Conservation (phyloP, 2,329 filamentous ascomycete species). For the Diaporthe longicolla region DNA sequence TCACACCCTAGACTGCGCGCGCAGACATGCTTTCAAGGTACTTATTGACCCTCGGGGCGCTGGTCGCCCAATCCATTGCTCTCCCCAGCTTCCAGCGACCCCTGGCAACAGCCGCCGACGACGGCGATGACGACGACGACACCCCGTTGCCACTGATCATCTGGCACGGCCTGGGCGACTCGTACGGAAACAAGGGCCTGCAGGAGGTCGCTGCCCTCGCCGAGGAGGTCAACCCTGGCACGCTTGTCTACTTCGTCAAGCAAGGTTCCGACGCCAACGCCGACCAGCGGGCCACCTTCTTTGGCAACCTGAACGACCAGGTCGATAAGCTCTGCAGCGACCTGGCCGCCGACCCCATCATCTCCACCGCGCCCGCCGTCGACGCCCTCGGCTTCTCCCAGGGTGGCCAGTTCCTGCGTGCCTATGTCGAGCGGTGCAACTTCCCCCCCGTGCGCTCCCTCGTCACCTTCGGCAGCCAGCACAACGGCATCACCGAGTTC, state of each 20-base stretch:
- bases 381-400: conserved; percentile 97
- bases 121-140: conserved; percentile 63
- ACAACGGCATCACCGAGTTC: conserved; percentile 92
- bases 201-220: conserved; percentile 79
- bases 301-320: conserved; percentile 89
- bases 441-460: conserved; percentile 80
- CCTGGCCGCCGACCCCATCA: conserved; percentile 81
- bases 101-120: conserved; percentile 43
- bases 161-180: conserved; percentile 89
- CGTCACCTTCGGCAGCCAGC: conserved; percentile 90
- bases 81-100: conserved; percentile 46
- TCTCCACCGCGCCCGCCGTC: conserved; percentile 84
- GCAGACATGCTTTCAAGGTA: conserved; percentile 45
- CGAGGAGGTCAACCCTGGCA: conserved; percentile 82
- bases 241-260: conserved; percentile 84
- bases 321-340: conserved; percentile 82
- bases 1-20: not conserved
- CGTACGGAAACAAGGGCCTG: conserved; percentile 83
- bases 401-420: conserved; percentile 95
- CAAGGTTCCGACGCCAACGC: conserved; percentile 74
- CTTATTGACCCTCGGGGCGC: conserved; percentile 50
- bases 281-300: conserved; percentile 89
- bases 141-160: conserved; percentile 90
- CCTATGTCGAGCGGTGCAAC: conserved; percentile 90
- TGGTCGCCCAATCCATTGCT: conserved; percentile 53